These are phyloP conservation scores for Tricholoma matsutake DNA, from an alignment of 768 basidiomycete species.

Conservation along the genomic window DNA sequence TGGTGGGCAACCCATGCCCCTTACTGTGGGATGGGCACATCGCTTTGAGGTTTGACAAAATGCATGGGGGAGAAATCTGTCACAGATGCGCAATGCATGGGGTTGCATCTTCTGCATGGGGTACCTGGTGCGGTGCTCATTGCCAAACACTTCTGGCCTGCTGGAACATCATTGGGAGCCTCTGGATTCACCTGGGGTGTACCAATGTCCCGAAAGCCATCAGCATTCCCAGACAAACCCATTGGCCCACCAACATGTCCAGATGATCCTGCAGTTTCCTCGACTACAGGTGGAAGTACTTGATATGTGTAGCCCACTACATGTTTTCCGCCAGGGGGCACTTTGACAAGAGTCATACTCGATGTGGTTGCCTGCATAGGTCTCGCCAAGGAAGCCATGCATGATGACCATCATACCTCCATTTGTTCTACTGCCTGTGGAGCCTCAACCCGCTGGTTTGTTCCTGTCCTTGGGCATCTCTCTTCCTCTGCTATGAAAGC, in stretches of 20 bases:
- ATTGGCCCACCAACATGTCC: neutral
- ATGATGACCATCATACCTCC: neutral
- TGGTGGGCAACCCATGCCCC: neutral
- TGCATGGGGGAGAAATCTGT: neutral
- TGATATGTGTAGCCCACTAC: neutral
- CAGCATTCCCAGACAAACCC: neutral
- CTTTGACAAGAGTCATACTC: neutral
- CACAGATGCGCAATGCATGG: neutral
- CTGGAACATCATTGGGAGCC: neutral
- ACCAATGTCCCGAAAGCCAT: too few relatives aligned
- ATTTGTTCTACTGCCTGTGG: neutral
- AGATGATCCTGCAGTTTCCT: neutral
- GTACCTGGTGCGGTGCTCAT: neutral
- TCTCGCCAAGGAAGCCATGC: neutral
- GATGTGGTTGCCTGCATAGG: neutral
- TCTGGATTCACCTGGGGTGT: too few relatives aligned
- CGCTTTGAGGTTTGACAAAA: neutral
- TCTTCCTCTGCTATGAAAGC: neutral
- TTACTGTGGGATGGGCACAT: neutral
- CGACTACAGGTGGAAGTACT: neutral
- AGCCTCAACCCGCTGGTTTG: neutral
- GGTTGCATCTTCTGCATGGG: neutral
- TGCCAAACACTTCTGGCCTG: neutral
- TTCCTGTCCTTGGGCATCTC: neutral
- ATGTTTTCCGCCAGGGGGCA: neutral